Evolutionary conservation across 495 filamentous ascomycete species (phyloP).

Genomic region (Symbiotaphrina buchneri): DNA sequence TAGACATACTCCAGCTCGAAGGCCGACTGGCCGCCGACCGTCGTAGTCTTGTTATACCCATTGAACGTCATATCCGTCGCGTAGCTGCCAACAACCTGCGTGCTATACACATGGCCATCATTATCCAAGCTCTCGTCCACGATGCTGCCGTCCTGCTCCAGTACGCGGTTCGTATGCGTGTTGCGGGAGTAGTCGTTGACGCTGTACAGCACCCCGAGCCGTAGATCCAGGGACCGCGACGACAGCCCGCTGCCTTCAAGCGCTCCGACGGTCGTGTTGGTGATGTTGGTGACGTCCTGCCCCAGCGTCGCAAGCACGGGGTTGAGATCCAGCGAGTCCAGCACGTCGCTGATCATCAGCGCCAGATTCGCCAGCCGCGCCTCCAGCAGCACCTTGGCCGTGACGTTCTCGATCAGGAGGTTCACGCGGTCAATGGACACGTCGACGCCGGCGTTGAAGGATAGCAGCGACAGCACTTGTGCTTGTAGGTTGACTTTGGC

Average conservation of each 20-base stretch:
- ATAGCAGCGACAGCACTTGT: slow-evolving; percentile 27
- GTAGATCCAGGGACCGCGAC: slow-evolving; percentile 18
- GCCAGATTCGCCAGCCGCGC: slow-evolving; percentile 31
- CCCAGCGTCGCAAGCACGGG: slow-evolving; percentile 29
- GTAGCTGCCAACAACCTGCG: slow-evolving; percentile 21
- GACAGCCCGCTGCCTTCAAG: slow-evolving; percentile 11
- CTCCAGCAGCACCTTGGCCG: slow-evolving; percentile 30
- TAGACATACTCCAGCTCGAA: slow-evolving; percentile 27
- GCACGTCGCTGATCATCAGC: slow-evolving; percentile 25
- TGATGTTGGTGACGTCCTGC: slow-evolving; percentile 20
- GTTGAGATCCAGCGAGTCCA: slow-evolving; percentile 31
- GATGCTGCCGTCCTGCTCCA: slow-evolving; percentile 28
- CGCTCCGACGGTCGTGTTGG: slow-evolving; percentile 18
- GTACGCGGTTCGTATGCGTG: slow-evolving; percentile 28
- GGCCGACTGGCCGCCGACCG: slow-evolving; percentile 16
- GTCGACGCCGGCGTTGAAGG: slow-evolving; percentile 32
- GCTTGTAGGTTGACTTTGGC: slow-evolving; percentile 36
- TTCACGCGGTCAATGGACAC: slow-evolving; percentile 25
- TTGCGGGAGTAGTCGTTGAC: slow-evolving; percentile 30
- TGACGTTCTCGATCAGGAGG: slow-evolving; percentile 28
- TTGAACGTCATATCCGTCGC: slow-evolving; percentile 25
- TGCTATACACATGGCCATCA: slow-evolving; percentile 18
- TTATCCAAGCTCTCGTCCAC: slow-evolving; percentile 29
- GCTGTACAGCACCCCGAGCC: slow-evolving; percentile 27
- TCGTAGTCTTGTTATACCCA: slow-evolving; percentile 23